These are phyloP conservation scores for Chaetomium globosum DNA, from an alignment of 2,329 filamentous ascomycete genomes.

Conservation along the genomic window DNA sequence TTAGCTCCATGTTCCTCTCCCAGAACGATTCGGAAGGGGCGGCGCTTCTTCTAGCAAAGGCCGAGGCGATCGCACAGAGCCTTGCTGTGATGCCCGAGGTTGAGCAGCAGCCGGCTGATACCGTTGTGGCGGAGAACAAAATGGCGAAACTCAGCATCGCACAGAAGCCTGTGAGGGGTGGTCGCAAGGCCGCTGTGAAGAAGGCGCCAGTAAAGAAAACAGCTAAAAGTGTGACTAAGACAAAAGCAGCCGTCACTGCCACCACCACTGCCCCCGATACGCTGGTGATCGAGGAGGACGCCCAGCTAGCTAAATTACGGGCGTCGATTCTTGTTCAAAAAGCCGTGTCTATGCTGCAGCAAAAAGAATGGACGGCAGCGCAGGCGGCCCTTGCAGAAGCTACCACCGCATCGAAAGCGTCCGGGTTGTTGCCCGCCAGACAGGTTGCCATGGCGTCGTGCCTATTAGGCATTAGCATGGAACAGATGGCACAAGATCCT, in stretches of 20 bases:
- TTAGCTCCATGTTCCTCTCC: conserved; percentile 59
- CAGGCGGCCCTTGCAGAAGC: conserved; percentile 57
- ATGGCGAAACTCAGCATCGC: conserved; percentile 44
- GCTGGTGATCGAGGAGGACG: conserved; percentile 41
- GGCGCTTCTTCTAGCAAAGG: conserved; percentile 49
- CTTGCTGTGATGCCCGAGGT: conserved; percentile 37
- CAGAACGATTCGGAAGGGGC: conserved; percentile 51
- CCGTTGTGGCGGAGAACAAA: conserved; percentile 43
- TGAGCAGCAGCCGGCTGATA: conserved; percentile 10
- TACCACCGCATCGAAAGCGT: conserved; percentile 45
- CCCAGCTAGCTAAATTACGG: conserved; percentile 44
- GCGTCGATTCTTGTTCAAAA: conserved; percentile 48
- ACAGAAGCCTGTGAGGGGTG: conserved; percentile 38
- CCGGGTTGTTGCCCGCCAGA: conserved; percentile 48
- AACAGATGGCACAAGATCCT: conserved; percentile 75
- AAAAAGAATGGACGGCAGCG: conserved; percentile 62
- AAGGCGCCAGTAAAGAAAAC: conserved; percentile 38
- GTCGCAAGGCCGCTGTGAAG: conserved; percentile 37
- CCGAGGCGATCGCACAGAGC: conserved; percentile 51
- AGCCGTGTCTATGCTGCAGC: conserved; percentile 51
- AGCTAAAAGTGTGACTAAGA: conserved; percentile 27
- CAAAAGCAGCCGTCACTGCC: conserved; percentile 35
- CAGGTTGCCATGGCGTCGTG: conserved; percentile 68
- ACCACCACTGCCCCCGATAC: conserved; percentile 23
- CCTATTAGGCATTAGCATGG: conserved; percentile 67